Base-by-base conservation (phyloP, 1,139 yeast species). In the Candida neerlandica region DNA sequence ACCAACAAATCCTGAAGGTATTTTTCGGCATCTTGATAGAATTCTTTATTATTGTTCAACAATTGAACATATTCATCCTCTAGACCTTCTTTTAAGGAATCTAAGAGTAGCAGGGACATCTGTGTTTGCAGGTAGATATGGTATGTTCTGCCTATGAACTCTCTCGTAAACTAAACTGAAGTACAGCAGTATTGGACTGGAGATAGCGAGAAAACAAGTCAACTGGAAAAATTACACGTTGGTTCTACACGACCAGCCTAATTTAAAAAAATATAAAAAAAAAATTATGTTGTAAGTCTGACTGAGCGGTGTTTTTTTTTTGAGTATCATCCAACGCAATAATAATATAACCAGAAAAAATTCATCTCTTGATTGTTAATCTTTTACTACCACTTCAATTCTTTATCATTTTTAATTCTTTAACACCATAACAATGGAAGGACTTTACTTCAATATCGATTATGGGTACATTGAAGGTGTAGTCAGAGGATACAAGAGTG, bases 381-480 rank as follows among this genome's bases (percentile, higher is more conserved):
- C n/a, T n/a, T 10, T 6, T 23, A 23, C 9, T 23, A 10, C 26
- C n/a, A 29, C 35, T 19, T 32, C 19, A 32, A 29, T n/a, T 19
- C 14, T 6, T 4, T 6, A 14, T 12, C 11, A 14, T 16, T 12
- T 9, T 11, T n/a, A 5, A 16, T 29, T 18, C 14, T 12, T 33
- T 11, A 16, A 9, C 16, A 11, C 12, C 10, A 15, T 12, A 11
- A 35, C 16, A 32, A 64, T 64, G 68, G 68, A 64, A 56, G 68
- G 68, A 26, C 57, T 64, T 41, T 64, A 55, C 69, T 94, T 94
- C 72, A 94, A 94, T 72, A 77, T 91, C 55, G 91, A 92, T 69
- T 75, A 81, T 67, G 99, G 99, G 27, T 95, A 81, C 72, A 80
- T 94, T 58, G 99, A 95, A 72, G 99, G 94, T 39, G 82, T 95